Conservation (phyloP, 345 rosid genomes). For the Syzygium aromaticum region DNA sequence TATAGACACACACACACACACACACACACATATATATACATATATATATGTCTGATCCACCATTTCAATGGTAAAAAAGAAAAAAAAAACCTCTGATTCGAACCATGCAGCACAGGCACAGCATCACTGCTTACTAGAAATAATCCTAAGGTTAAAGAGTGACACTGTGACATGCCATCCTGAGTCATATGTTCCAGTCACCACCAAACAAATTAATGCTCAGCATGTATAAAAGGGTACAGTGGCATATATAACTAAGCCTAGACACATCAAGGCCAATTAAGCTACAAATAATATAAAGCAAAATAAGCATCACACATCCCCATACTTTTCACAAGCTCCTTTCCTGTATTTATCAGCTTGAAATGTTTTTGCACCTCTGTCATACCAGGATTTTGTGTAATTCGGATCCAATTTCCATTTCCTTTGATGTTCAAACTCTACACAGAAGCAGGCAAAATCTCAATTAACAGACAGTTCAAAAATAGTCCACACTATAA, state of each 20-base stretch:
- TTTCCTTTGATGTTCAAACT: conserved; percentile 78
- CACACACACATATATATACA: neutral
- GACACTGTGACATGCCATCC: neutral
- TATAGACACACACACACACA: too few relatives aligned
- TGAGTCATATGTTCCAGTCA: neutral
- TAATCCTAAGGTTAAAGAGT: neutral
- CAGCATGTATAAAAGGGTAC: neutral
- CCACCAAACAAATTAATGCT: neutral
- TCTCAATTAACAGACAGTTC: neutral
- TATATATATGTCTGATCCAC: neutral
- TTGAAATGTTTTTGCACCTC: conserved; percentile 59
- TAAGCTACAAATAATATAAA: neutral
- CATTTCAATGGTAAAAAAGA: neutral
- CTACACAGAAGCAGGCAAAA: conserved; percentile 3
- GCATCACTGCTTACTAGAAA: neutral
- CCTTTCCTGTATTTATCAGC: conserved; percentile 68
- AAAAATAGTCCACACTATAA: neutral
- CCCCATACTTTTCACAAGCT: conserved; percentile 54
- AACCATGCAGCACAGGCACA: neutral
- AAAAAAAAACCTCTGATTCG: neutral
- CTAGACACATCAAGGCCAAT: neutral
- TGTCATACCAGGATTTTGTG: conserved; percentile 61
- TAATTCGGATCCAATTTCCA: conserved; percentile 70
- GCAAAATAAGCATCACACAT: neutral
- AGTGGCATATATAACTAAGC: neutral